Evolutionary conservation across 2,329 filamentous ascomycete genomes (phyloP).

Genomic region (Cadophora sp.): DNA sequence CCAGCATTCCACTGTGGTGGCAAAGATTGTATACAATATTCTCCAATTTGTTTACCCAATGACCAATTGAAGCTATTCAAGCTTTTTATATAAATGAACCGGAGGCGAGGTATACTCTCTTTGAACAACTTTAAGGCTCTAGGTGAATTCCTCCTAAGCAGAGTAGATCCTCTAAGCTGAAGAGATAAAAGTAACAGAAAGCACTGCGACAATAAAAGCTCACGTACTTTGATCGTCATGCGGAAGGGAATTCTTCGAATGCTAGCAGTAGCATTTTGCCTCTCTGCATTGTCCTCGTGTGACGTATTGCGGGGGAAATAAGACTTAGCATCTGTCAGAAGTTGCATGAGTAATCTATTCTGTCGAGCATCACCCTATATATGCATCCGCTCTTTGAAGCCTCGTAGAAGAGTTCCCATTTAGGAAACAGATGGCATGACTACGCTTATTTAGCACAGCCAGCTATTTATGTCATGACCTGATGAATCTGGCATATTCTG

Average conservation of each 20-base stretch:
- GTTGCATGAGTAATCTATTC: background rate
- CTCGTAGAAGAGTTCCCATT: background rate
- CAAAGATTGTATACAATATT: background rate
- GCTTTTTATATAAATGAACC: too few species aligned
- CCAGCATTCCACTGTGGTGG: background rate
- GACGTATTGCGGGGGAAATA: background rate
- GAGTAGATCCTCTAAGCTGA: background rate
- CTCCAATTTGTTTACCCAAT: too few species aligned
- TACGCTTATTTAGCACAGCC: background rate
- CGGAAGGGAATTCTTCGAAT: background rate
- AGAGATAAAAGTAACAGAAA: background rate
- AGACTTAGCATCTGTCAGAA: constrained; percentile 2
- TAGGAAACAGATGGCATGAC: background rate
- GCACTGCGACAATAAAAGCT: too few species aligned
- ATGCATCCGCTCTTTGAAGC: background rate
- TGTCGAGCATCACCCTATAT: background rate
- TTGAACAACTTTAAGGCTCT: too few species aligned
- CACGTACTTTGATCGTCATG: too few species aligned
- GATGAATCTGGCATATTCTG: background rate
- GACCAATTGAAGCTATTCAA: too few species aligned
- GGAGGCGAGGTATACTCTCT: too few species aligned
- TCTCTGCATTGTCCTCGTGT: background rate
- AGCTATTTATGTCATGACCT: background rate
- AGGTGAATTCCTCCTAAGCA: too few species aligned
- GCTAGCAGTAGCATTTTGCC: background rate